phyloP scores from a whole-genome alignment of 768 basidiomycete genomes.

The Tricholoma hemisulphureum region DNA sequence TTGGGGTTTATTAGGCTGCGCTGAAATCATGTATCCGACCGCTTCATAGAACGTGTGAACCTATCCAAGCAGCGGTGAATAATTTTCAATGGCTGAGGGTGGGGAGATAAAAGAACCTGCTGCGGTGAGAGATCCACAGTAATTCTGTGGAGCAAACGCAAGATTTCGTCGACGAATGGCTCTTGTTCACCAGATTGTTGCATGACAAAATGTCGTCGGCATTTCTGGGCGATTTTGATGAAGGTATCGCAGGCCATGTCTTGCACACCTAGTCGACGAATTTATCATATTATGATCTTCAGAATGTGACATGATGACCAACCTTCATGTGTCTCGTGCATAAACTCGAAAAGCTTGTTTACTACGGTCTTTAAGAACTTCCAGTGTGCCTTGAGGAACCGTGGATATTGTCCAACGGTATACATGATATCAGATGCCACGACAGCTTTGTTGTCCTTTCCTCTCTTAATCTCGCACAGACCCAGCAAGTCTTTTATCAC shows the following conservation, averaged over 20 bases:
- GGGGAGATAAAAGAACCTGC: conserved; percentile 49
- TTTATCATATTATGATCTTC: background rate
- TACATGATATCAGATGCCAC: conserved; percentile 98
- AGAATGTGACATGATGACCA: conserved; percentile 17
- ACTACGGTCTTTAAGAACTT: conserved; percentile 99
- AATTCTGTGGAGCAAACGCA: conserved; percentile 87
- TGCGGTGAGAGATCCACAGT: conserved; percentile 93
- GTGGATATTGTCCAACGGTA: conserved; percentile 98
- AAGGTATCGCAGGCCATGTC: conserved; percentile 99
- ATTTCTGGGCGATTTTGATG: conserved; percentile 99
- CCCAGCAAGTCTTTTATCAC: conserved; percentile 99
- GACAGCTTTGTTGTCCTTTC: conserved; percentile 99
- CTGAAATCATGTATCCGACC: conserved; percentile 98
- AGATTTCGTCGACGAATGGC: conserved; percentile 97
- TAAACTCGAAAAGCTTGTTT: conserved; percentile 99
- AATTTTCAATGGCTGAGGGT: background rate
- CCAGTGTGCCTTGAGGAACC: conserved; percentile 99
- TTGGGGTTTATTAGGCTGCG: conserved; percentile 95
- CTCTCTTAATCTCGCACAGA: conserved; percentile 95
- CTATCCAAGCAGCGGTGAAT: conserved; percentile 28
- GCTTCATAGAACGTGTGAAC: conserved; percentile 99
- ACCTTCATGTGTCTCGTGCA: conserved; percentile 99
- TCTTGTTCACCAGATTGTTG: conserved; percentile 96
- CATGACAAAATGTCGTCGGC: conserved; percentile 97
- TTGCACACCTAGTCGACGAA: conserved; percentile 72